Conservation (phyloP, 2,329 filamentous ascomycete genomes). For the Exutisphaerella laricina region DNA sequence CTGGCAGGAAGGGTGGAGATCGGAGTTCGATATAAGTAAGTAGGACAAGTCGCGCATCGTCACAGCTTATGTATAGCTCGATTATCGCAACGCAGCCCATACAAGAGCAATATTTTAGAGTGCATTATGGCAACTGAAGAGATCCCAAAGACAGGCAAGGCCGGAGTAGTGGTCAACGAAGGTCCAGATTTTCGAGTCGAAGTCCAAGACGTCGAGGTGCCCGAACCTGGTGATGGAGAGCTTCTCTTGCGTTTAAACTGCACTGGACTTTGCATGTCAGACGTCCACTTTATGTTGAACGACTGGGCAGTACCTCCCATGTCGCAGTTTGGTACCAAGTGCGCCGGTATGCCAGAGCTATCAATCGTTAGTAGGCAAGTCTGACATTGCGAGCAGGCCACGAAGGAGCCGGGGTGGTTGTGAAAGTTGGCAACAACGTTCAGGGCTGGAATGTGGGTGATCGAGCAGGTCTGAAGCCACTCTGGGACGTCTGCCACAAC, state of each 20-base stretch:
- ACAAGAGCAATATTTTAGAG: not conserved
- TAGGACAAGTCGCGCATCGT: not conserved
- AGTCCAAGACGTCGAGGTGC: slow-evolving; percentile 46
- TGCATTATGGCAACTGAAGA: not conserved
- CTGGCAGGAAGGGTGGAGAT: not conserved
- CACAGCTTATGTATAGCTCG: not conserved
- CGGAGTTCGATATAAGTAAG: not conserved
- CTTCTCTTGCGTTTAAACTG: slow-evolving; percentile 53
- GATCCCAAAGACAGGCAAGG: slow-evolving; percentile 47
- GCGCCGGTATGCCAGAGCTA: too few relatives aligned
- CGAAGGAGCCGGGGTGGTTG: slow-evolving; percentile 54
- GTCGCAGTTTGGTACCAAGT: slow-evolving; percentile 34
- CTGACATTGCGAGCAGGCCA: too few relatives aligned
- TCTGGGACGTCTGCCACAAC: slow-evolving; percentile 47
- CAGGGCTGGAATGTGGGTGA: slow-evolving; percentile 51
- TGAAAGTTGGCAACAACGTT: slow-evolving; percentile 51
- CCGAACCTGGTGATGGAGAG: slow-evolving; percentile 45
- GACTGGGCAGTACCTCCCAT: slow-evolving; percentile 49
- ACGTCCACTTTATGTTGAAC: slow-evolving; percentile 48
- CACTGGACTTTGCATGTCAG: slow-evolving; percentile 54
- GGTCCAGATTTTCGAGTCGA: slow-evolving; percentile 47
- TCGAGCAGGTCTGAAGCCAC: slow-evolving; percentile 46
- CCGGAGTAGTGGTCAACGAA: slow-evolving; percentile 47
- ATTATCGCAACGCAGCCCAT: not conserved
- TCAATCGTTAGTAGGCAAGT: too few relatives aligned